phyloP scores from a whole-genome alignment of 2,329 filamentous ascomycete species.

The Neonectria punicea region DNA sequence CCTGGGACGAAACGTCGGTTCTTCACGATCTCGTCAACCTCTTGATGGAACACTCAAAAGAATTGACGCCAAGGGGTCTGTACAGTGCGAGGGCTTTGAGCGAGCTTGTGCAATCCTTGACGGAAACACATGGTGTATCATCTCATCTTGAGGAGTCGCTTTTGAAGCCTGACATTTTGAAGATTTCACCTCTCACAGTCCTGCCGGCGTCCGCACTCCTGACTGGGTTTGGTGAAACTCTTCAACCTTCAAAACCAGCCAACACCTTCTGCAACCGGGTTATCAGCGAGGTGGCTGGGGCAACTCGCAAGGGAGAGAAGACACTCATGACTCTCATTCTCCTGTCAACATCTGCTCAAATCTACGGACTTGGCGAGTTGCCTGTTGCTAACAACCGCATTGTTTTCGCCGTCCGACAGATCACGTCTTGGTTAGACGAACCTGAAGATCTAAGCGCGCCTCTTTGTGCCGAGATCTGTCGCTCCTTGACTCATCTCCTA shows the following conservation, averaged over 20 bases:
- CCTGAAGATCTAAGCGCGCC: constrained; percentile 55
- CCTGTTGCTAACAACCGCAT: constrained; percentile 74
- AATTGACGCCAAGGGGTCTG: constrained; percentile 56
- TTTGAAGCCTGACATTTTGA: constrained; percentile 57
- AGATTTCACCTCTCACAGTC: constrained; percentile 56
- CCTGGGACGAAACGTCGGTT: constrained; percentile 55
- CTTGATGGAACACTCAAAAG: constrained; percentile 55
- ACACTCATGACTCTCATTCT: constrained; percentile 62
- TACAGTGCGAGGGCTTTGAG: constrained; percentile 65
- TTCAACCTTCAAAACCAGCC: constrained; percentile 59
- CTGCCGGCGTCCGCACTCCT: constrained; percentile 63
- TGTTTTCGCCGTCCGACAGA: constrained; percentile 84
- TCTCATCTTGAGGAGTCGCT: constrained; percentile 60
- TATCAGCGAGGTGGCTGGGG: constrained; percentile 68
- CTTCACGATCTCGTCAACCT: constrained; percentile 56
- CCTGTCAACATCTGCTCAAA: constrained; percentile 61
- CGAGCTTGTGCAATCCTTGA: constrained; percentile 59
- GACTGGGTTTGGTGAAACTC: constrained; percentile 61
- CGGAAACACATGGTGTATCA: constrained; percentile 59
- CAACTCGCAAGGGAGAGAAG: constrained; percentile 55
- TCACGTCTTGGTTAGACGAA: constrained; percentile 76
- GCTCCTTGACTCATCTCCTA: constrained; percentile 70
- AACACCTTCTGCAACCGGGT: constrained; percentile 68
- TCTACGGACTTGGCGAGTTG: constrained; percentile 63
- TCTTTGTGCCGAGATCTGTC: constrained; percentile 62